Evolutionary conservation across 2,329 filamentous ascomycete genomes (phyloP), one percentile per base, ranked within the genome.

Genomic region (Apiospora hydei): DNA sequence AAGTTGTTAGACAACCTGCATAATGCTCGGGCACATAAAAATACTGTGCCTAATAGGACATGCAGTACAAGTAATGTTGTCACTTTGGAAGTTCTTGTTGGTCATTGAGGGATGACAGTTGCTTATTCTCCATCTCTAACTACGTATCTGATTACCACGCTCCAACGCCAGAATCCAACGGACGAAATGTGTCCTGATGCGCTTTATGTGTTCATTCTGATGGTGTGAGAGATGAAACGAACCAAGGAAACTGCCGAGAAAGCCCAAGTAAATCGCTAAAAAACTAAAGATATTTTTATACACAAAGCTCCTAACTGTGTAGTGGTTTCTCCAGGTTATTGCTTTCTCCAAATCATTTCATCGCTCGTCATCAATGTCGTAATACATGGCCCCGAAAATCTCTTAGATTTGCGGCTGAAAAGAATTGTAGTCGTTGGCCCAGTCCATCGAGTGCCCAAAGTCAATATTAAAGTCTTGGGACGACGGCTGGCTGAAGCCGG

Each of bases 401-500:
- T 67, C 67, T 41, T 68, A 76, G 2, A 73, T 71, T 47, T 76
- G 74, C 46, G 73, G 72, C 41, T 71, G 69, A 72, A 76, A 78
- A 5, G 73, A 73, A 13, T 72, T 69, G 24, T 75, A 78, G 3
- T 80, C 77, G 16, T 73, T 43, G 26, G 75, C 64, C 80, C 80
- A 81, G 43, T 80, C 78, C 78, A 80, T 80, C 2, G 26, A 16
- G 14, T 71, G 57, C 66, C 70, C 76, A 46, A 78, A 80, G 11
- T 80, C 79, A 13, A 80, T 74, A 47, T 77, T 77, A 26, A 88
- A 81, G 64, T 89, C 87, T 70, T 87, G 86, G 47, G 88, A 86
- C 4, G 85, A 85, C 18, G 82, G 82, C 75, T 90, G 88, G 3
- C 84, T 87, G 76, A 86, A 89, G 34, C 86, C 86, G 51, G 86